A percentile compares a stretch with the other conserved stretches of the same genome.
Evolutionary conservation across 352 stramenopile genomes (phyloP).

Genomic region (Phytophthora capsici): DNA sequence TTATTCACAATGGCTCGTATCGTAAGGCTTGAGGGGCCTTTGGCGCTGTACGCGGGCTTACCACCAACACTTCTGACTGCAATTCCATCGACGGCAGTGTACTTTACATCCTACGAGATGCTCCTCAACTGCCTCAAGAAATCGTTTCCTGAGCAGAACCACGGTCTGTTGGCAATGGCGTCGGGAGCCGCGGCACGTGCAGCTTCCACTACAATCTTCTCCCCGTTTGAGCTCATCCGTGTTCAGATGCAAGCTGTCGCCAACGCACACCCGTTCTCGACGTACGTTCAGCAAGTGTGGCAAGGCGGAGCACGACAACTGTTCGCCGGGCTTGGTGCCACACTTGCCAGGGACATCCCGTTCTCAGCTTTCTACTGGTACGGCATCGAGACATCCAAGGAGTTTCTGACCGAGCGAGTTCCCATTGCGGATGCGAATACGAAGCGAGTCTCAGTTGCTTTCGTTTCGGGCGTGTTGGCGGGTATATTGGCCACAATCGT

Average conservation of each 20-base stretch:
- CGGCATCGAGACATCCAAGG: constrained; percentile 88
- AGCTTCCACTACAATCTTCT: constrained; percentile 73
- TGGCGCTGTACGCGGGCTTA: constrained; percentile 84
- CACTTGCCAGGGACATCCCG: constrained; percentile 94
- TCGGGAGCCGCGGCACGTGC: constrained; percentile 60
- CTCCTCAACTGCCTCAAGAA: constrained; percentile 49
- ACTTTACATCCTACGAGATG: constrained; percentile 94
- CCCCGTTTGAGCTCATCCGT: constrained; percentile 87
- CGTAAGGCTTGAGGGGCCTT: constrained; percentile 58
- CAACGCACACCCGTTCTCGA: constrained; percentile 57
- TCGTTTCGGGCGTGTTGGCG: constrained; percentile 83
- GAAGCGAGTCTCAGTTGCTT: constrained; percentile 62
- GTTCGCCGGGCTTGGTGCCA: constrained; percentile 86
- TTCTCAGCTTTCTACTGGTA: constrained; percentile 96
- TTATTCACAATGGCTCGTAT: constrained; percentile 75
- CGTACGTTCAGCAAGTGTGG: constrained; percentile 49
- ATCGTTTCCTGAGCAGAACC: constrained; percentile 45
- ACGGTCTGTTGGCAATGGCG: constrained; percentile 54
- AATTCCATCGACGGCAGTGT: constrained; percentile 93
- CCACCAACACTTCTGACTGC: constrained; percentile 92
- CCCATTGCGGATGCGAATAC: constrained; percentile 33
- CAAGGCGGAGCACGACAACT: constrained; percentile 49
- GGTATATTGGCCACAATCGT: constrained; percentile 87
- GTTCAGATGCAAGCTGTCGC: constrained; percentile 85
- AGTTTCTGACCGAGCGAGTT: constrained; percentile 37